Evolutionary conservation across 345 rosid species (phyloP).

Genomic region (Excoecaria cochinchinensis): DNA sequence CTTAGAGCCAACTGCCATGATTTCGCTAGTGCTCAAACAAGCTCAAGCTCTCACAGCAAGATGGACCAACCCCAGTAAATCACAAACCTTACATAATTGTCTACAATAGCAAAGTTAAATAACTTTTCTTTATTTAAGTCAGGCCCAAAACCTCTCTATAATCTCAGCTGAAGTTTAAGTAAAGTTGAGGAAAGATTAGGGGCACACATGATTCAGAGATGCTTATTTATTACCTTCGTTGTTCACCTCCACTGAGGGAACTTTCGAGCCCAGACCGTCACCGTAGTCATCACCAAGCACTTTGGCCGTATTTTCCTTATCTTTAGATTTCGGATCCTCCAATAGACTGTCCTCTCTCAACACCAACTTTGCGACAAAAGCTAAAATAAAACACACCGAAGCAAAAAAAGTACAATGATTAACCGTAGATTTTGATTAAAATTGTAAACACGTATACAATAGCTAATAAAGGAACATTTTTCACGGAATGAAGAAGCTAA

Average conservation of each 20-base stretch:
- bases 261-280: constrained; percentile 20
- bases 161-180: background rate
- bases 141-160: background rate
- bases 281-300: constrained; percentile 21
- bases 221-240: constrained; percentile 31
- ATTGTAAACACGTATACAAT: background rate
- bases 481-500: background rate
- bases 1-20: background rate
- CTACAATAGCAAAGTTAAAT: background rate
- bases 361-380: constrained; percentile 54
- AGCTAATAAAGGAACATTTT: background rate
- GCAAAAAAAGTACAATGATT: background rate
- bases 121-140: background rate
- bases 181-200: background rate
- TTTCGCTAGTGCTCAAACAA: constrained; percentile 2
- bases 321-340: constrained; percentile 37
- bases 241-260: constrained; percentile 14
- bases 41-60: background rate
- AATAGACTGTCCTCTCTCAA: constrained; percentile 41
- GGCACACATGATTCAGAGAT: background rate
- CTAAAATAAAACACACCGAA: constrained; percentile 28
- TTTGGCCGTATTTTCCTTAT: constrained; percentile 19
- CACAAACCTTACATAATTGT: background rate
- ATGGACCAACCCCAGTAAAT: background rate
- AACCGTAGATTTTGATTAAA: background rate